These are phyloP conservation scores for Fusarium armeniacum DNA, from an alignment of 2,329 filamentous ascomycete genomes.

Conservation along the genomic window DNA sequence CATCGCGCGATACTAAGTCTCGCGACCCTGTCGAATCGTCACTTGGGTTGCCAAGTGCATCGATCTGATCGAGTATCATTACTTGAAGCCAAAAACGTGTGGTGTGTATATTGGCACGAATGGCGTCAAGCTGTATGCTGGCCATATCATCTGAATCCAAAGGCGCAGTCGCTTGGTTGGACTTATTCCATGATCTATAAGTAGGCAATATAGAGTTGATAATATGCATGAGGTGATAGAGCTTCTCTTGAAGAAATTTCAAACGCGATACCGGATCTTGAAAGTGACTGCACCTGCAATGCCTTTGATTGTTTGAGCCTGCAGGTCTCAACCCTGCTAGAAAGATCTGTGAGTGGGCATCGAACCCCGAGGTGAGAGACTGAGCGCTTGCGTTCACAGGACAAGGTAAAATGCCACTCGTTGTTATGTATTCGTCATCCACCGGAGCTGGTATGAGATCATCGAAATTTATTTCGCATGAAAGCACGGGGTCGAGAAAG, in stretches of 20 bases:
- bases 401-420: neutral
- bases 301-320: no score
- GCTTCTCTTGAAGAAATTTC: no score
- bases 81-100: neutral
- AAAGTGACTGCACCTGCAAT: neutral
- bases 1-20: neutral
- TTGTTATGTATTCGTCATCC: neutral
- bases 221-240: neutral
- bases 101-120: neutral
- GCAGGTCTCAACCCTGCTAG: neutral
- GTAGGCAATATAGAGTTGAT: neutral
- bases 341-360: neutral
- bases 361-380: neutral
- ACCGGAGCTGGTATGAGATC: neutral
- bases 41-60: neutral
- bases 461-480: neutral
- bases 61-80: neutral
- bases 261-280: no score
- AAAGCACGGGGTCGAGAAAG: neutral
- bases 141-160: neutral
- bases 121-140: neutral
- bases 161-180: no score
- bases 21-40: accelerated
- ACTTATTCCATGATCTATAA: neutral
- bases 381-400: neutral